Evolutionary conservation across 75 land plant genomes (phyloP).

Genomic region (Adiantum capillusveneris): DNA sequence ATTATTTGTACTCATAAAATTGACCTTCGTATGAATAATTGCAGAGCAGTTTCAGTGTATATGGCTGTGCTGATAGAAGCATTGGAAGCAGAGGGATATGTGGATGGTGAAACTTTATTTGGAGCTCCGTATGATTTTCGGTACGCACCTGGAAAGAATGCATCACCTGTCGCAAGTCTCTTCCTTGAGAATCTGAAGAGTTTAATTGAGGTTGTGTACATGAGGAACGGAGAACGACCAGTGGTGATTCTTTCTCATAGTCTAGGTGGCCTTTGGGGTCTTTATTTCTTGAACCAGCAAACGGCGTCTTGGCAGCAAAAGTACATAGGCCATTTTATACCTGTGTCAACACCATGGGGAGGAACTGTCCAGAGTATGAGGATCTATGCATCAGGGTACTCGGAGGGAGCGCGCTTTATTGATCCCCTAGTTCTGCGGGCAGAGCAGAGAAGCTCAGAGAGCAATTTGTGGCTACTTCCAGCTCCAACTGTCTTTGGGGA

Average conservation of each 20-base stretch:
- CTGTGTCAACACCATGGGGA: conserved; percentile 86
- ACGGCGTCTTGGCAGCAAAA: conserved; percentile 49
- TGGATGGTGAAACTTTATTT: conserved; percentile 48
- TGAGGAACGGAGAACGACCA: conserved; percentile 51
- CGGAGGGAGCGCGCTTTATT: conserved; percentile 70
- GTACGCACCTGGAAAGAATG: conserved; percentile 70
- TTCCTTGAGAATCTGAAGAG: conserved; percentile 52
- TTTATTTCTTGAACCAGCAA: conserved; percentile 62
- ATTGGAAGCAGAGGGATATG: conserved; percentile 58
- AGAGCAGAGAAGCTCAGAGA: conserved; percentile 81
- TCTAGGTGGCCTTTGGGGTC: conserved; percentile 74
- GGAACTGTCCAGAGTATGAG: conserved; percentile 75
- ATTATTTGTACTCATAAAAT: too few species aligned
- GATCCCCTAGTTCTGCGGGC: conserved; percentile 57
- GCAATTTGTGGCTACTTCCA: conserved; percentile 91
- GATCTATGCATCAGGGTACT: conserved; percentile 81
- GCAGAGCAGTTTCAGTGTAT: conserved; percentile 57
- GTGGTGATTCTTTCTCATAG: conserved; percentile 85
- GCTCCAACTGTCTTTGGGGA: conserved; percentile 33
- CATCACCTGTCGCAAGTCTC: conserved; percentile 46
- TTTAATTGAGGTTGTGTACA: conserved; percentile 56
- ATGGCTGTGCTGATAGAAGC: conserved; percentile 66
- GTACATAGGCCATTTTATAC: conserved; percentile 62
- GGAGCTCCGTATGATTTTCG: conserved; percentile 98
- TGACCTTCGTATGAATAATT: neutral